A percentile compares a stretch with the other conserved stretches of the same genome.
phyloP scores from a whole-genome alignment of 148 eudicot species.

The Fagopyrum esculentum region DNA sequence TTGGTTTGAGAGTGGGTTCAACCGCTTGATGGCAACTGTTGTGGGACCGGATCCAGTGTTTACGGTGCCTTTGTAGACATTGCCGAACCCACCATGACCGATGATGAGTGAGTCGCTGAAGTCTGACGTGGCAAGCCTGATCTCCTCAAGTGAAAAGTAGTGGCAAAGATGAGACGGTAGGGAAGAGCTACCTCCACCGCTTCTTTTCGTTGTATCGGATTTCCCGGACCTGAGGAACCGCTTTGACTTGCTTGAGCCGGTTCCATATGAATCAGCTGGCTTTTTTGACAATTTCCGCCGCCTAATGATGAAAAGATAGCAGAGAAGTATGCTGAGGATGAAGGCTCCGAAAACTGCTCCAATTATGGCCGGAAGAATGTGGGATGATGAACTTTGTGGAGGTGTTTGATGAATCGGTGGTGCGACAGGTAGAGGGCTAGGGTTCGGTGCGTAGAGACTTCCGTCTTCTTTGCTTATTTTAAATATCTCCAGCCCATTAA shows the following conservation, averaged over 20 bases:
- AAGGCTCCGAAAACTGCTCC: slow-evolving; percentile 13
- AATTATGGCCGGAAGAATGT: not conserved
- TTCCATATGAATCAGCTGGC: too few relatives aligned
- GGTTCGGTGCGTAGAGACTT: not conserved
- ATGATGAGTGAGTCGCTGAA: slow-evolving; percentile 17
- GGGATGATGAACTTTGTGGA: slow-evolving; percentile 2
- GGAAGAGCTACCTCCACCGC: not conserved
- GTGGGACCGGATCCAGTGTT: not conserved
- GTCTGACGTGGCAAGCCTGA: slow-evolving; percentile 20
- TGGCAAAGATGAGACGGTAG: not conserved
- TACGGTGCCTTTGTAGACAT: slow-evolving; percentile 23
- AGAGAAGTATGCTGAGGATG: slow-evolving; percentile 29
- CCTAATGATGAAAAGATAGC: not conserved
- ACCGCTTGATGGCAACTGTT: slow-evolving; percentile 24
- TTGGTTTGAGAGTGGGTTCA: slow-evolving; percentile 41
- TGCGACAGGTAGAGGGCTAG: not conserved
- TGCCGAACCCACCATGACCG: slow-evolving; percentile 26
- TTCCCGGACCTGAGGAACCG: not conserved
- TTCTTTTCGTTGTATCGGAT: not conserved
- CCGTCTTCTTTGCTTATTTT: not conserved
- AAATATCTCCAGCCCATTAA: not conserved
- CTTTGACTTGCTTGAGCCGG: not conserved
- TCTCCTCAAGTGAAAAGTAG: slow-evolving; percentile 14
- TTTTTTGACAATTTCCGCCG: not conserved
- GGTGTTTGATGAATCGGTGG: not conserved